Percentiles rank a stretch among this genome's conserved stretches.
These are phyloP conservation scores for Acanthamoeba triangularis DNA, from an alignment of 208 protist genomes.

Conservation along the genomic window DNA sequence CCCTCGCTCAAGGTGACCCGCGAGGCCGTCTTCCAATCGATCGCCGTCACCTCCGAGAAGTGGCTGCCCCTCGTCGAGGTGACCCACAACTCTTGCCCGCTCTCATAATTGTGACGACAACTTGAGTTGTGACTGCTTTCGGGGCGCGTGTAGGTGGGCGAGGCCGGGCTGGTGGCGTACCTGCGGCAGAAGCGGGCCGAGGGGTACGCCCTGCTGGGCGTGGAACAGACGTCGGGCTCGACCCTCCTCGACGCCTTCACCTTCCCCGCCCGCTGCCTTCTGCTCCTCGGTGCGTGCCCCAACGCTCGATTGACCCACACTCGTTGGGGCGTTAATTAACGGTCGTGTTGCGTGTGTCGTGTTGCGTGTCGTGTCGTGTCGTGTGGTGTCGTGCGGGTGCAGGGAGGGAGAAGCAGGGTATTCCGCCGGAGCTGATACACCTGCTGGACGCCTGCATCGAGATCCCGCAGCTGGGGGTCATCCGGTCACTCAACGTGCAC, in stretches of 20 bases:
- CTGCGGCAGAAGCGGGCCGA: slow-evolving; percentile 4
- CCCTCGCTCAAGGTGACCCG: slow-evolving; percentile 16
- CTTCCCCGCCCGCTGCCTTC: neutral
- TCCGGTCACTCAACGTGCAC: neutral
- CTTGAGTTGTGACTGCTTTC: neutral
- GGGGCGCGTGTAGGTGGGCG: neutral
- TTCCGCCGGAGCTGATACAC: neutral
- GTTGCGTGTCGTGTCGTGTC: neutral
- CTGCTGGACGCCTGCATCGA: neutral
- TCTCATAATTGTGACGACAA: neutral
- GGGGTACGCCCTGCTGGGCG: neutral
- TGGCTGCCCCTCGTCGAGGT: neutral
- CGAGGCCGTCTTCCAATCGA: slow-evolving; percentile 13
- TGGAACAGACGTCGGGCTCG: neutral
- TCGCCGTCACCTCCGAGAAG: slow-evolving; percentile 24
- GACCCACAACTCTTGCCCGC: too few relatives aligned
- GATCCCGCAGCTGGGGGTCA: neutral
- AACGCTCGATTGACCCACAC: too few relatives aligned
- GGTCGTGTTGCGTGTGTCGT: too few relatives aligned
- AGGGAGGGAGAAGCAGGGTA: slow-evolving; percentile 29
- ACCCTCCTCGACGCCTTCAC: neutral
- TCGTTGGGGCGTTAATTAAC: too few relatives aligned
- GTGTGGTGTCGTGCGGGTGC: neutral
- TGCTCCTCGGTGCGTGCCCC: slow-evolving; percentile 14
- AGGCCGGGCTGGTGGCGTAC: neutral